Base-by-base conservation (phyloP, 1,139 yeast genomes). In the Geotrichum siamense region DNA sequence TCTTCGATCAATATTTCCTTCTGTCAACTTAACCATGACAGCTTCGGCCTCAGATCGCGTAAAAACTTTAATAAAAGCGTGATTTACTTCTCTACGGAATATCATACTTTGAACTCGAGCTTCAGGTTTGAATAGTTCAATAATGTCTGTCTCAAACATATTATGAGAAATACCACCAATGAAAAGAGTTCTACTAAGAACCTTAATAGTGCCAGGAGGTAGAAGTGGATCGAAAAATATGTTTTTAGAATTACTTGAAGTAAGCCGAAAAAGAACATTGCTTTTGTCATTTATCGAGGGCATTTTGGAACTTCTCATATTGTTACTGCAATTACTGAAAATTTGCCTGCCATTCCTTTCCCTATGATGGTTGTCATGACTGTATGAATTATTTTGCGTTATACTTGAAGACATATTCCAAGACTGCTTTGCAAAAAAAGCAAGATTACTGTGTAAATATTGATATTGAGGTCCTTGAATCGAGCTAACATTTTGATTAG, bases 61-160 rank as follows among this genome's bases (percentile, higher is more conserved):
- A 60, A 83, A 86, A n/a, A 89, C 93, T 64, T 91, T 91, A 42
- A 89, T 94, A 60, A 91, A 91, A 0, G 97, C 98, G 65, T 91
- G 97, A 56, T 83, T 85, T 66, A 94, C 79, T 55, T 86, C 94
- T 54, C 78, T 76, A 66, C 89, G 86, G 58, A 87, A 69, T 44
- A 89, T 85, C 31, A 86, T 83, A 50, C 94, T 82, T 66, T 91
- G 98, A 20, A 89, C 94, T 58, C 83, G 93, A n/a, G 94, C 96
- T 60, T 70, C 83, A n/a, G 95, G 94, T 58, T 81, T 76, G 55
- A 91, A 72, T 30, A 61, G 55, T 15, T 59, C 57, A 2, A 81
- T 75, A 39, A 91, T 70, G 45, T 80, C 82, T 48, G 71, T 67
- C 56, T 89, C 94, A 53, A 76, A 79, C 89, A 86, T 87, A 50